Percentiles rank a stretch among this genome's conserved stretches.
Conservation (phyloP, 768 basidiomycete genomes). For the Phylloporus scabripes region DNA sequence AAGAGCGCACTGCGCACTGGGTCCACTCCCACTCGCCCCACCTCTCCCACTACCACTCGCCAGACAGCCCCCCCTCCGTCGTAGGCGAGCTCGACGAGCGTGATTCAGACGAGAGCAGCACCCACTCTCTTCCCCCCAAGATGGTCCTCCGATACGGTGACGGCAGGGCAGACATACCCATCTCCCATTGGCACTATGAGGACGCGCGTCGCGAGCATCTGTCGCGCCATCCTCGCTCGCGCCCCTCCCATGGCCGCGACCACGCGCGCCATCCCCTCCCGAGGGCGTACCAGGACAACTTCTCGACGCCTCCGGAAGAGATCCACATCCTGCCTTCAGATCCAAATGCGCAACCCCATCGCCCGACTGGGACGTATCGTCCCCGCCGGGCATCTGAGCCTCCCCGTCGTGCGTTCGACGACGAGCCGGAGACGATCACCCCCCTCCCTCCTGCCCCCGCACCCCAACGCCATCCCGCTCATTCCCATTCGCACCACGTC, state of each 20-base stretch:
- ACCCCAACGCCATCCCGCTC: constrained; percentile 14
- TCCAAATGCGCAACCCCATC: constrained; percentile 33
- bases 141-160: constrained; percentile 68
- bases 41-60: constrained; percentile 44
- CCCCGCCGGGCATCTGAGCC: constrained; percentile 30
- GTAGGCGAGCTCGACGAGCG: constrained; percentile 35
- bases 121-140: constrained; percentile 54
- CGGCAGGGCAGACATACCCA: constrained; percentile 59
- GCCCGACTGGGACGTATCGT: constrained; percentile 24
- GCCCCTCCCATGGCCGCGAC: constrained; percentile 29
- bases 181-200: constrained; percentile 42
- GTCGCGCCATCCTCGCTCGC: constrained; percentile 21
- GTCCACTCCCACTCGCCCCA: constrained; percentile 41
- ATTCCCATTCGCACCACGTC: constrained; percentile 3
- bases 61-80: constrained; percentile 50
- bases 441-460: constrained; percentile 25
- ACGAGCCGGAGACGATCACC: constrained; percentile 31
- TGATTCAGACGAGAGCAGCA: constrained; percentile 39
- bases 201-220: constrained; percentile 1
- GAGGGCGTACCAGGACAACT: constrained; percentile 17
- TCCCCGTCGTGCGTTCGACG: constrained; percentile 18
- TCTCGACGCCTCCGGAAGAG: constrained; percentile 46
- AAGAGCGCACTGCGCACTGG: constrained; percentile 63
- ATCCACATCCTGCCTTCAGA: constrained; percentile 57
- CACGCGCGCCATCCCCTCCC: constrained; percentile 26